phyloP scores from a whole-genome alignment of 352 stramenopile species.

The Paralagenidium karlingii region DNA sequence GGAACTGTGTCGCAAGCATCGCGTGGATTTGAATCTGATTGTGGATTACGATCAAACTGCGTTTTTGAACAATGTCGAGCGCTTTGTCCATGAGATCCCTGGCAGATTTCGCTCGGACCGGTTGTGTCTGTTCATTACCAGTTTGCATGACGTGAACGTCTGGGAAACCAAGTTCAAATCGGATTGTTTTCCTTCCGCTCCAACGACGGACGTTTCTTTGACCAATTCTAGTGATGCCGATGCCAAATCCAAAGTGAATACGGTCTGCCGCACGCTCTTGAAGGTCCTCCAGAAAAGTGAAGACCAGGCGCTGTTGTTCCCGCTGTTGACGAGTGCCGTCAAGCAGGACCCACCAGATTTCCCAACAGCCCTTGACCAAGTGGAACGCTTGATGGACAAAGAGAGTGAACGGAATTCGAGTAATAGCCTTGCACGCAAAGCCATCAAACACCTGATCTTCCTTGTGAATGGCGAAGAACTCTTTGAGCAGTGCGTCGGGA shows the following conservation, averaged over 20 bases:
- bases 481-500: slow-evolving; percentile 43
- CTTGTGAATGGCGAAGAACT: slow-evolving; percentile 52
- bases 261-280: slow-evolving; percentile 37
- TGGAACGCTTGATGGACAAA: slow-evolving; percentile 19
- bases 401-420: not conserved
- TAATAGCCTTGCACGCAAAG: slow-evolving; percentile 19
- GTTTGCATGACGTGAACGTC: slow-evolving; percentile 47
- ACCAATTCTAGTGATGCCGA: not conserved
- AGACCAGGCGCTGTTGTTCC: slow-evolving; percentile 32
- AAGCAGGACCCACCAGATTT: slow-evolving; percentile 53
- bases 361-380: slow-evolving; percentile 17
- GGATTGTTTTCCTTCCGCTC: slow-evolving; percentile 20
- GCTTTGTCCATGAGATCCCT: slow-evolving; percentile 22
- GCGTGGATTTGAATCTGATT: slow-evolving; percentile 65
- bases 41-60: slow-evolving; percentile 35
- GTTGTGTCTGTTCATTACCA: slow-evolving; percentile 66
- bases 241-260: slow-evolving; percentile 27
- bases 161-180: slow-evolving; percentile 55
- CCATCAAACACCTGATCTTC: slow-evolving; percentile 64
- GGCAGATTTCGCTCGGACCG: slow-evolving; percentile 32
- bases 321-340: slow-evolving; percentile 45
- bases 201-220: not conserved
- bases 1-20: slow-evolving; percentile 63
- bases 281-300: slow-evolving; percentile 16
- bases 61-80: slow-evolving; percentile 17